These are phyloP conservation scores for Aspergillus homomorphus DNA, from an alignment of 495 filamentous ascomycete genomes.

Conservation along the genomic window DNA sequence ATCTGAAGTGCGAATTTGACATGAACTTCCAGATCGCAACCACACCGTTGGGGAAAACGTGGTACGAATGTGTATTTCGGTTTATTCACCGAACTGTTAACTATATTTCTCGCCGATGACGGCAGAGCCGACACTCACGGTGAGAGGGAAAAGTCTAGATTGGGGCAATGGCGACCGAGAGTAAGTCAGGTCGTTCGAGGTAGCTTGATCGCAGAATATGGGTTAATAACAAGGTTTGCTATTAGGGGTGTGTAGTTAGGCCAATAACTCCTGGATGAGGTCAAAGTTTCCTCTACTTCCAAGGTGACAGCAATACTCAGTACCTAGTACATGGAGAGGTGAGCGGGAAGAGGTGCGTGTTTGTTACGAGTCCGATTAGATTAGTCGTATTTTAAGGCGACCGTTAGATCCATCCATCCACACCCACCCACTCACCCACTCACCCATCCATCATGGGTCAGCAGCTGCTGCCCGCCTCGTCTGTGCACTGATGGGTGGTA, in stretches of 20 bases:
- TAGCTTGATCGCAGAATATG: too few species aligned
- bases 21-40: not conserved
- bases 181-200: too few species aligned
- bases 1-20: not conserved
- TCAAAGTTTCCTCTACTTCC: too few species aligned
- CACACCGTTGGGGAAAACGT: too few species aligned
- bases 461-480: conserved; percentile 15
- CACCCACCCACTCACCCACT: too few species aligned
- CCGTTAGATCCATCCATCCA: conserved; percentile 31
- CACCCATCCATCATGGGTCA: conserved; percentile 22
- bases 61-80: not conserved
- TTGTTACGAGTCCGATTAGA: conserved; percentile 20
- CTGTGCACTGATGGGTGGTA: conserved; percentile 15
- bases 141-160: too few species aligned
- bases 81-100: not conserved
- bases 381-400: conserved; percentile 15
- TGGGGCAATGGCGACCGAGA: too few species aligned
- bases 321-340: conserved; percentile 11
- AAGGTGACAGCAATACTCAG: too few species aligned
- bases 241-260: too few species aligned
- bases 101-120: too few species aligned
- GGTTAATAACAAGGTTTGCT: too few species aligned
- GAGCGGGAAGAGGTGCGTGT: not conserved
- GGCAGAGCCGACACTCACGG: too few species aligned
- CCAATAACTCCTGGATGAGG: not conserved